Conservation (phyloP, 139 green algal species). For the Gonium pectorale region DNA sequence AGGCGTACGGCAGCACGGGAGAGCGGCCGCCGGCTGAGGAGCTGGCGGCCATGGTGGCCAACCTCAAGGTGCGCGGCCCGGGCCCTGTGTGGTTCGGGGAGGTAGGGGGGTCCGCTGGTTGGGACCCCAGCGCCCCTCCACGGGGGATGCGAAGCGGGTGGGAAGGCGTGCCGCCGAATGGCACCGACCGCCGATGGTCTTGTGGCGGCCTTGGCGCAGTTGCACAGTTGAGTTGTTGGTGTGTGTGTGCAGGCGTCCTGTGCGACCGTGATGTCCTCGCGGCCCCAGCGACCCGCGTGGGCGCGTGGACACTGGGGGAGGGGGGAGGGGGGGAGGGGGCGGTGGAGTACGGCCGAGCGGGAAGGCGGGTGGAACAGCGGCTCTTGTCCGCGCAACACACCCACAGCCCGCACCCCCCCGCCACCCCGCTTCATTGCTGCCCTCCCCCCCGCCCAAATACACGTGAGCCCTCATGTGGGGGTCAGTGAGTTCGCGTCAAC, state of each 20-base stretch:
- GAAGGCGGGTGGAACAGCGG: no score
- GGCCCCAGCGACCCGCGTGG: no score
- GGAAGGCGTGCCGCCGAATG: background rate
- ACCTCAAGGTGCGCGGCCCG: background rate
- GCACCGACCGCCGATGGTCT: background rate
- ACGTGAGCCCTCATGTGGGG: no score
- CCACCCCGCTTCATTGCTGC: background rate
- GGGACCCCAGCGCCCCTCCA: no score
- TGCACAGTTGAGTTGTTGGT: background rate
- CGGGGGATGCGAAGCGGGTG: background rate
- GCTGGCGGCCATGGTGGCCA: background rate
- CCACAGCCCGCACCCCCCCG: no score
- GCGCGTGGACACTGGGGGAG: no score
- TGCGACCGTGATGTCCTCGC: no score
- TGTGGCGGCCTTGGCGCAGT: background rate
- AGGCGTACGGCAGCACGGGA: background rate
- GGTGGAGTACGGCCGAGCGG: no score
- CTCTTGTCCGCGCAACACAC: no score
- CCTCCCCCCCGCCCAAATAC: background rate
- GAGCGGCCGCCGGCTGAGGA: background rate
- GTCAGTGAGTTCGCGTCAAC: no score
- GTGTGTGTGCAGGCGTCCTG: no score
- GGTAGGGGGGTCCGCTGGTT: background rate
- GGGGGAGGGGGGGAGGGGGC: no score
- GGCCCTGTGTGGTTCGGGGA: background rate